These are phyloP conservation scores for Phlegmacium glaucopus DNA, from an alignment of 768 basidiomycete species.

Conservation along the genomic window DNA sequence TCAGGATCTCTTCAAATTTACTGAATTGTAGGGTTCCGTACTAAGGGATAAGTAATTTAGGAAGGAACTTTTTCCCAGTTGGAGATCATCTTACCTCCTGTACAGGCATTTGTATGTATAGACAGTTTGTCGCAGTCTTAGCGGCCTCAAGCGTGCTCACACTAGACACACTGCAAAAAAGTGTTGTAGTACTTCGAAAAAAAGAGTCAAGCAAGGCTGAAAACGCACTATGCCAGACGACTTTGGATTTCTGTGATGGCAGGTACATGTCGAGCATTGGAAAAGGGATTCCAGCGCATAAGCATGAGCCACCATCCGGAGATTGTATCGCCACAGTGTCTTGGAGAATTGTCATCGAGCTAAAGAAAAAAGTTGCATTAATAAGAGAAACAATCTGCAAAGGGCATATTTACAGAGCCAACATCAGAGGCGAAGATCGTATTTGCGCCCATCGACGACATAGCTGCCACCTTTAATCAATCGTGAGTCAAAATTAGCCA, in stretches of 20 bases:
- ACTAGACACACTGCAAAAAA: conserved; percentile 74
- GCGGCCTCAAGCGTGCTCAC: conserved; percentile 94
- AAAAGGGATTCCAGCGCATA: conserved; percentile 93
- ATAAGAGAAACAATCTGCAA: background rate
- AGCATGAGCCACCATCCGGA: conserved; percentile 96
- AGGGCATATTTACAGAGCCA: conserved; percentile 58
- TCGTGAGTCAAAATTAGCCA: background rate
- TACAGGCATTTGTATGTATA: conserved; percentile 95
- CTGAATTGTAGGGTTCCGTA: conserved; percentile 90
- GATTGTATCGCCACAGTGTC: conserved; percentile 91
- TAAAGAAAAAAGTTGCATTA: conserved; percentile 23
- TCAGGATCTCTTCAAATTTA: conserved; percentile 85
- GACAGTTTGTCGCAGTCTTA: conserved; percentile 82
- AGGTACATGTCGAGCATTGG: conserved; percentile 70
- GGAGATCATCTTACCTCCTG: conserved; percentile 58
- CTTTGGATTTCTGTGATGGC: conserved; percentile 93
- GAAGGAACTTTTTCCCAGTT: background rate
- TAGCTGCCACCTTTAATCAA: conserved; percentile 72
- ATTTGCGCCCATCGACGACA: conserved; percentile 89
- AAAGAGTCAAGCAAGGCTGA: background rate
- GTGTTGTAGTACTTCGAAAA: background rate
- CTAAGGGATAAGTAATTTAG: conserved; percentile 30
- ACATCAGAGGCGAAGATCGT: conserved; percentile 93
- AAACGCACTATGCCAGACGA: conserved; percentile 87
- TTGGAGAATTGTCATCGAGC: conserved; percentile 93